Evolutionary conservation across 1,284 basidiomycete genomes (phyloP).

Genomic region (Melampsora americana): DNA sequence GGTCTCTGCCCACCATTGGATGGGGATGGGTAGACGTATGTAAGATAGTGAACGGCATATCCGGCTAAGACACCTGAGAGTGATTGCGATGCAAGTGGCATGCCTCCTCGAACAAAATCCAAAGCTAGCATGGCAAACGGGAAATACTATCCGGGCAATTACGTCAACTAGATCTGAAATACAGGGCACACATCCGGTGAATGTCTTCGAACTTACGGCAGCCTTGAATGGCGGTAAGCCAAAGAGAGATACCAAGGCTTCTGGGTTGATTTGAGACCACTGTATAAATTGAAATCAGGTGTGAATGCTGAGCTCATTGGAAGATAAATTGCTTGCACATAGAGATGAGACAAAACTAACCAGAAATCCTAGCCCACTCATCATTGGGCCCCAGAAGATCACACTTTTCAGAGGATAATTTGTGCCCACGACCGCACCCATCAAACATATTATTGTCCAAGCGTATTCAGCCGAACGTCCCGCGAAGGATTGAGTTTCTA

Average conservation of each 20-base stretch:
- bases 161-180: neutral
- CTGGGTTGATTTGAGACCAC: conserved; percentile 44
- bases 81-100: conserved; percentile 37
- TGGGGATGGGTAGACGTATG: conserved; percentile 30
- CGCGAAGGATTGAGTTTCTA: conserved; percentile 39
- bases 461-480: conserved; percentile 42
- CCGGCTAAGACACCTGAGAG: conserved; percentile 38
- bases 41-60: conserved; percentile 40
- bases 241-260: conserved; percentile 39
- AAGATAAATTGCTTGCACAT: neutral
- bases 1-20: conserved; percentile 37
- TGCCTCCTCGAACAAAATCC: conserved; percentile 39
- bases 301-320: neutral
- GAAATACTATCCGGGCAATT: conserved; percentile 9
- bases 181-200: neutral
- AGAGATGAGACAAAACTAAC: neutral
- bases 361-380: conserved; percentile 41
- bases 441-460: conserved; percentile 42
- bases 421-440: conserved; percentile 34
- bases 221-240: conserved; percentile 44
- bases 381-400: conserved; percentile 44
- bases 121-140: conserved; percentile 41
- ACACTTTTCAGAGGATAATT: conserved; percentile 41
- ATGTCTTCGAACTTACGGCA: conserved; percentile 7
- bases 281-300: conserved; percentile 3